Percentiles rank a stretch among this genome's conserved stretches.
These are phyloP conservation scores for Wickerhamiella hasegawae DNA, from an alignment of 805 yeast genomes.

Conservation along the genomic window DNA sequence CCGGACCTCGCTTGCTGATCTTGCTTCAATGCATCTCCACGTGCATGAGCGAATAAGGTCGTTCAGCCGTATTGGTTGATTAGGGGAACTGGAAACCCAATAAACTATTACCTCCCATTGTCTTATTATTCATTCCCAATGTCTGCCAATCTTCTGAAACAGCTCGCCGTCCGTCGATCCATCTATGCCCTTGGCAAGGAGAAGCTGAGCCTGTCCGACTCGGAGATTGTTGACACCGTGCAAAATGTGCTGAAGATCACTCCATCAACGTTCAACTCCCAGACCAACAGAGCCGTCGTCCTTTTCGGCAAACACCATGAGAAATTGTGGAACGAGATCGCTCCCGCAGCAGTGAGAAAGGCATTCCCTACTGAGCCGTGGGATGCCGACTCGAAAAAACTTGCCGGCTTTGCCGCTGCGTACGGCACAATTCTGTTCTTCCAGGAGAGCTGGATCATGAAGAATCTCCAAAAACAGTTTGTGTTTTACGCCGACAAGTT, in stretches of 20 bases:
- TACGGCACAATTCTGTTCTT: constrained; percentile 34
- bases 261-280: constrained; percentile 38
- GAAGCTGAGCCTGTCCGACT: constrained; percentile 27
- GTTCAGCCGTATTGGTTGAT: too few species aligned
- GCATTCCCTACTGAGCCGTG: constrained; percentile 23
- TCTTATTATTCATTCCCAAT: too few species aligned
- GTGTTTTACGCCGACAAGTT: constrained; percentile 29
- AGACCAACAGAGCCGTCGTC: constrained; percentile 32
- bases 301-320: constrained; percentile 31
- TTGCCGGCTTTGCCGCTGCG: constrained; percentile 29
- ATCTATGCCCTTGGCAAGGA: constrained; percentile 30
- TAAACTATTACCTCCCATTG: too few species aligned
- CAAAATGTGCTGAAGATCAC: constrained; percentile 30
- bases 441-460: constrained; percentile 27
- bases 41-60: too few species aligned
- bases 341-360: constrained; percentile 19
- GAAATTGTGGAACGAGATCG: constrained; percentile 28
- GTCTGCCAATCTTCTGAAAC: constrained; percentile 3
- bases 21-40: too few species aligned
- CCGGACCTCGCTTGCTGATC: too few species aligned
- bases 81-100: too few species aligned
- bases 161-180: constrained; percentile 29
- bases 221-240: constrained; percentile 27
- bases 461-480: constrained; percentile 27
- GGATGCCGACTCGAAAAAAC: constrained; percentile 27